Percentiles rank a stretch among this genome's conserved stretches.
phyloP scores from a whole-genome alignment of 1,139 yeast genomes.

The Zygosaccharomyces pseudobailii region DNA sequence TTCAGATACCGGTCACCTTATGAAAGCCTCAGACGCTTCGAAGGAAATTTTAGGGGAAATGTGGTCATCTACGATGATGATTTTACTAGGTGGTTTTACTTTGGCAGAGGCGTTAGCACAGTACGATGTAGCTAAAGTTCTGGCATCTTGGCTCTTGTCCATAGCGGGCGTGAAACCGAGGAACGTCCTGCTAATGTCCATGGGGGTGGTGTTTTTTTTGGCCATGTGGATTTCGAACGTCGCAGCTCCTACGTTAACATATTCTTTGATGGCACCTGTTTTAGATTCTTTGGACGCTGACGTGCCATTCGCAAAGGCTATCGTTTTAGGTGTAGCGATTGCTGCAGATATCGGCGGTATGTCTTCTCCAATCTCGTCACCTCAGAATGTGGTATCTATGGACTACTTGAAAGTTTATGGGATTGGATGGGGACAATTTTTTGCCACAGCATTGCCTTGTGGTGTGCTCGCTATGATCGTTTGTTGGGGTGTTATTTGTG shows the following conservation, averaged over 20 bases:
- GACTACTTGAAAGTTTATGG: constrained; percentile 62
- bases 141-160: constrained; percentile 61
- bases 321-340: constrained; percentile 66
- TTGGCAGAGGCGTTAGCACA: constrained; percentile 70
- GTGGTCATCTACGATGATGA: constrained; percentile 74
- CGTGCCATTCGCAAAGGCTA: constrained; percentile 56
- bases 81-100: constrained; percentile 67
- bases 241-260: constrained; percentile 72
- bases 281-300: constrained; percentile 59
- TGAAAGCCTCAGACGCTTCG: constrained; percentile 53
- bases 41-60: constrained; percentile 51
- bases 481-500: constrained; percentile 54
- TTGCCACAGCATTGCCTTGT: constrained; percentile 62
- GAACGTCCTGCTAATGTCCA: constrained; percentile 55
- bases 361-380: constrained; percentile 82
- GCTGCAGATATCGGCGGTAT: constrained; percentile 73
- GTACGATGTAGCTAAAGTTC: constrained; percentile 61
- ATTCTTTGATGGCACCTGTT: constrained; percentile 60
- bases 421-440: constrained; percentile 72
- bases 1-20: constrained; percentile 43
- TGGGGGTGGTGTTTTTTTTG: constrained; percentile 63
- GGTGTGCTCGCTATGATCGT: constrained; percentile 50
- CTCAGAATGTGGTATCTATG: constrained; percentile 72
- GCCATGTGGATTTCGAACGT: constrained; percentile 80
- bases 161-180: constrained; percentile 66